A percentile compares a stretch with the other conserved stretches of the same genome.
These are phyloP conservation scores for Primulina tabacum DNA, from an alignment of 257 asterid species.

Conservation along the genomic window DNA sequence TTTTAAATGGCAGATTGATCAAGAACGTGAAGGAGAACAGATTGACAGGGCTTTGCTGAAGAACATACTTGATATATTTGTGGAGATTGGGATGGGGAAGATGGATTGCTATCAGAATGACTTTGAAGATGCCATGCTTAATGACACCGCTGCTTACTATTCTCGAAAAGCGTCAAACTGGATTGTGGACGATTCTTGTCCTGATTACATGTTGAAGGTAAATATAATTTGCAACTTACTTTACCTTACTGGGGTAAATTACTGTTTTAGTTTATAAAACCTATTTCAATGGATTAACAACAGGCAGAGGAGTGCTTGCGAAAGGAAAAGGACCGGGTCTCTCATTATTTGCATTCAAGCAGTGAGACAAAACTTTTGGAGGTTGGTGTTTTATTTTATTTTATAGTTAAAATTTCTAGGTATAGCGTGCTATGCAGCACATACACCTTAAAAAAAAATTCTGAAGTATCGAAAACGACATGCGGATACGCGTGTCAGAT, in stretches of 20 bases:
- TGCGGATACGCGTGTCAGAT: too few species aligned
- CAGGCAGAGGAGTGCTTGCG: slow-evolving; percentile 59
- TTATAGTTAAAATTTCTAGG: neutral
- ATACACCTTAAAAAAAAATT: too few species aligned
- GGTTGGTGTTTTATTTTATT: slow-evolving; percentile 30
- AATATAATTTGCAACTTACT: slow-evolving; percentile 3
- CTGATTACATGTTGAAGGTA: slow-evolving; percentile 61
- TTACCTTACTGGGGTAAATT: slow-evolving; percentile 1
- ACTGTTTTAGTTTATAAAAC: slow-evolving; percentile 1
- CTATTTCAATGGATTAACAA: slow-evolving; percentile 6
- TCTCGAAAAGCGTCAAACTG: slow-evolving; percentile 60
- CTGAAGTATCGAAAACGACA: too few species aligned
- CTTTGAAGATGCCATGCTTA: slow-evolving; percentile 45
- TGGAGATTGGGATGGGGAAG: slow-evolving; percentile 43
- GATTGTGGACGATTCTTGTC: slow-evolving; percentile 58
- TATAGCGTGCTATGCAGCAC: neutral
- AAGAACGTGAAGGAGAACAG: slow-evolving; percentile 43
- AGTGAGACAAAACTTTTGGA: slow-evolving; percentile 49
- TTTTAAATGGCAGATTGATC: slow-evolving; percentile 37
- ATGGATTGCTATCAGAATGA: slow-evolving; percentile 38
- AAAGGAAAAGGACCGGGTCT: slow-evolving; percentile 51
- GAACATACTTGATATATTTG: slow-evolving; percentile 43
- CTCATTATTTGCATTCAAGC: slow-evolving; percentile 33
- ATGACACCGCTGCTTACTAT: slow-evolving; percentile 48
- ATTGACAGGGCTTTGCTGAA: slow-evolving; percentile 52